These are phyloP conservation scores for Clarireedia monteithiana DNA, from an alignment of 2,329 filamentous ascomycete species.

Conservation along the genomic window DNA sequence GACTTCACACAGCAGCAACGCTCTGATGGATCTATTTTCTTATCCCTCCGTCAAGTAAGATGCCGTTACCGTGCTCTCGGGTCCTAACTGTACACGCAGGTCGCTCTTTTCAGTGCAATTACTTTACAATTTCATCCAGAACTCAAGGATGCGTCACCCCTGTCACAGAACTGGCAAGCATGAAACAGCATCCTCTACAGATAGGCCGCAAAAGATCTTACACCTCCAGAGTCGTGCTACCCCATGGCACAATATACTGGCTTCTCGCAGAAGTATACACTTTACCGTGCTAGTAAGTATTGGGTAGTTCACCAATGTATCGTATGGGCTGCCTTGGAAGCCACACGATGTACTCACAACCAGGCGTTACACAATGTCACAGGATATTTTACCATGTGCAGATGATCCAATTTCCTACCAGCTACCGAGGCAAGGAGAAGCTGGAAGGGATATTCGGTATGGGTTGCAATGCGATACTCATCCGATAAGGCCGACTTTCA, in stretches of 20 bases:
- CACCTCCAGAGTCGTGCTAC: too few relatives aligned
- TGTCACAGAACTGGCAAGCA: neutral
- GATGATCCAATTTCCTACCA: neutral
- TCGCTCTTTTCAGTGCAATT: neutral
- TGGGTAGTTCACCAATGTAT: neutral
- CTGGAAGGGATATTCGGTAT: neutral
- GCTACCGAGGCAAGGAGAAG: neutral
- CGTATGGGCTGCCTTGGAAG: neutral
- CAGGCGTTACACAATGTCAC: neutral
- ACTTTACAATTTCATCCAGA: neutral
- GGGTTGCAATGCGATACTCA: neutral
- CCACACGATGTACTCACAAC: neutral
- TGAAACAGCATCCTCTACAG: neutral
- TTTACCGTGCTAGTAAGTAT: neutral
- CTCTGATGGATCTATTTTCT: too few relatives aligned
- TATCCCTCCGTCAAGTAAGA: neutral
- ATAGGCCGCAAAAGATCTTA: neutral
- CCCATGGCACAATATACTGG: neutral
- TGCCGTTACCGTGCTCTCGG: conserved; percentile 7
- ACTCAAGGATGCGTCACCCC: neutral
- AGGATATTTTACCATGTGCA: neutral
- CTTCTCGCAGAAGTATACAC: neutral
- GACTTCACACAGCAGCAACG: too few relatives aligned
- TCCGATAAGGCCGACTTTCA: neutral
- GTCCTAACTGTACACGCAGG: neutral